Evolutionary conservation across 257 asterid species (phyloP), one percentile per base, ranked within the genome.

Genomic region (Coffea eugenioides): DNA sequence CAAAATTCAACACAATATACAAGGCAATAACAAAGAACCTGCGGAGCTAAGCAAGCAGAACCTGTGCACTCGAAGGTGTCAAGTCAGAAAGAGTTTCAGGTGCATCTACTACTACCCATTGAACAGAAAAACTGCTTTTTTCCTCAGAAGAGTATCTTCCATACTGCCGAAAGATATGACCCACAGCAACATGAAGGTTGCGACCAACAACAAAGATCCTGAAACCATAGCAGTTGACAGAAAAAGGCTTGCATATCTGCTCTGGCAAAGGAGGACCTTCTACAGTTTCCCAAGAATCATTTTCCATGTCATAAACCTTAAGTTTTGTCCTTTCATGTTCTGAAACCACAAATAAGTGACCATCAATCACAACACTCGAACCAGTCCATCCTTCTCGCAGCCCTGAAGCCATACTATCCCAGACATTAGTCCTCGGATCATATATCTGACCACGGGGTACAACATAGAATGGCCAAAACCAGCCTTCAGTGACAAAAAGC

Each of bases 341-440:
- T 0, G 99, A 89, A 78, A 95, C 97, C 66, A 95, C 99, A 82
- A 95, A 95, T 83, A 95, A 80, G 68, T 81, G 92, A 11, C 85
- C 91, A 48, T 87, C 71, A 0, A 95, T 85, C 61, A 95, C 99
- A 0, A 90, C 95, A 36, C 99, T 95, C 0, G 99, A 93, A 34
- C 99, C 99, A 0, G 99, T 95, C 99, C 99, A 95, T 25, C 99
- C 99, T 81, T 95, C 99, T 51, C 99, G 80, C n/a, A 95, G 87
- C 1, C 99, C 99, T 39, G 84, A 68, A 52, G 97, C 90, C 99
- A 95, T 95, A 56, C 84, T 79, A 85, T 88, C 98, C 99, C 99
- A 95, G 46, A 82, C 85, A 86, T 92, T 87, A 0, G 91, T 88
- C 67, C 51, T 43, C 3, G 99, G 98, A 80, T 95, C 96, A 31